These are phyloP conservation scores for Talaromyces sp. DNA, from an alignment of 2,329 filamentous ascomycete species.

Conservation along the genomic window DNA sequence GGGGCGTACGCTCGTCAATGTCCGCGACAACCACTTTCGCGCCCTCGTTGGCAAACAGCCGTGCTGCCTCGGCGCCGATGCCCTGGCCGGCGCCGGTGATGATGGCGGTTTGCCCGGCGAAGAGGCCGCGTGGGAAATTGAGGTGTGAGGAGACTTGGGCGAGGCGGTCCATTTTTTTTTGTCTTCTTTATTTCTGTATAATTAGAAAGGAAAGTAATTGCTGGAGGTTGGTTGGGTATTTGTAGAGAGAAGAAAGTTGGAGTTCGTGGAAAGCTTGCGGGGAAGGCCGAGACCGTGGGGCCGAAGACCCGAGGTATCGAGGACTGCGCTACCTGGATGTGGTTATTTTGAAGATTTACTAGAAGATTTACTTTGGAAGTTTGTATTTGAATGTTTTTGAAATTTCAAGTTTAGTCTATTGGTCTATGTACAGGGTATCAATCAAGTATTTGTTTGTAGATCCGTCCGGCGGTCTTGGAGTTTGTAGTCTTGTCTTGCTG, in stretches of 20 bases:
- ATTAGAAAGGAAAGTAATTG: background rate
- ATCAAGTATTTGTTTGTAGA: background rate
- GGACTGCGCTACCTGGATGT: background rate
- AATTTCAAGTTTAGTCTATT: background rate
- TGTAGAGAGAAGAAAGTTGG: background rate
- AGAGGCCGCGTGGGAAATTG: constrained; percentile 74
- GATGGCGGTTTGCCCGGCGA: constrained; percentile 77
- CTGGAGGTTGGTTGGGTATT: background rate
- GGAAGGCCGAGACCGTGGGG: background rate
- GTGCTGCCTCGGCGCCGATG: constrained; percentile 78
- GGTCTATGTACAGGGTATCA: background rate
- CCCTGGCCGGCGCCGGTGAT: constrained; percentile 83
- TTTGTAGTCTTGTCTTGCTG: background rate
- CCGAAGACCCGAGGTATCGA: background rate
- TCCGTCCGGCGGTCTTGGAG: background rate
- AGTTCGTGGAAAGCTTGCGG: background rate
- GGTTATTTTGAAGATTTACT: background rate
- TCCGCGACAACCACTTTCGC: constrained; percentile 80
- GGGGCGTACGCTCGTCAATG: constrained; percentile 63
- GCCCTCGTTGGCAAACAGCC: constrained; percentile 80
- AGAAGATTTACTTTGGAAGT: background rate
- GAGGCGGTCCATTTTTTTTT: constrained; percentile 49
- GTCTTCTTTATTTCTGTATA: constrained; percentile 1
- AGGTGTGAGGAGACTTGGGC: constrained; percentile 72
- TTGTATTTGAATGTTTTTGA: background rate